These are phyloP conservation scores for Daldinia concentrica DNA, from an alignment of 495 filamentous ascomycete species.

Conservation along the genomic window DNA sequence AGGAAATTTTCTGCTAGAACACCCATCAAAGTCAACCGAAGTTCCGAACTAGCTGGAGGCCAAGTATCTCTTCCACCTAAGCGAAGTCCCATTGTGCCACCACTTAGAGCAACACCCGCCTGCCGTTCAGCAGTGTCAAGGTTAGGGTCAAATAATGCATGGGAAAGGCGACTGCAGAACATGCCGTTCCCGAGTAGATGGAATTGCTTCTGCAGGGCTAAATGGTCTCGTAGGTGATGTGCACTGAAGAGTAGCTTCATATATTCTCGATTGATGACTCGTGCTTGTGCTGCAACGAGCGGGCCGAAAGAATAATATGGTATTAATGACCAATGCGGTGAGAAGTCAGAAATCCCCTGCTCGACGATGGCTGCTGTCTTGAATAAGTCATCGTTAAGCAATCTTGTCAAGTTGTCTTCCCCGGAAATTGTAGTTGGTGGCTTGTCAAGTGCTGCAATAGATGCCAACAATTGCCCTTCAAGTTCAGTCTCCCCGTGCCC, in stretches of 20 bases:
- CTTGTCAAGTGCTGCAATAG: conserved; percentile 57
- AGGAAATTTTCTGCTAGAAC: conserved; percentile 79
- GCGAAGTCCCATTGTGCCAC: conserved; percentile 80
- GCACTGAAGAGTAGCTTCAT: conserved; percentile 82
- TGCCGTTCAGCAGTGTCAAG: conserved; percentile 79
- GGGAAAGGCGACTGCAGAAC: conserved; percentile 78
- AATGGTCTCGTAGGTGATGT: conserved; percentile 77
- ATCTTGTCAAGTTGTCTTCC: conserved; percentile 46
- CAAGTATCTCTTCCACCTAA: conserved; percentile 79
- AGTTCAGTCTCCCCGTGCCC: conserved; percentile 61
- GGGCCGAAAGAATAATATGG: conserved; percentile 80
- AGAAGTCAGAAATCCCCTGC: conserved; percentile 53
- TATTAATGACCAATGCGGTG: conserved; percentile 75
- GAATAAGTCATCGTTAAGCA: conserved; percentile 45
- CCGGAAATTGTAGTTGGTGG: conserved; percentile 36
- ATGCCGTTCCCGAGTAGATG: conserved; percentile 86
- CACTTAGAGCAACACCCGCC: conserved; percentile 70
- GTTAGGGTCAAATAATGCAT: conserved; percentile 88
- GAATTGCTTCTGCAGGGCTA: conserved; percentile 79
- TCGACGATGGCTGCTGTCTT: neutral
- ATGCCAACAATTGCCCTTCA: conserved; percentile 58
- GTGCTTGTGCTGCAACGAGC: conserved; percentile 75
- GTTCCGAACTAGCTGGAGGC: conserved; percentile 93
- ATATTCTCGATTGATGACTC: conserved; percentile 77
- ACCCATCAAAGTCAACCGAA: conserved; percentile 87